phyloP scores from a whole-genome alignment of 2,329 filamentous ascomycete genomes.

The Phialemoniopsis sp. region DNA sequence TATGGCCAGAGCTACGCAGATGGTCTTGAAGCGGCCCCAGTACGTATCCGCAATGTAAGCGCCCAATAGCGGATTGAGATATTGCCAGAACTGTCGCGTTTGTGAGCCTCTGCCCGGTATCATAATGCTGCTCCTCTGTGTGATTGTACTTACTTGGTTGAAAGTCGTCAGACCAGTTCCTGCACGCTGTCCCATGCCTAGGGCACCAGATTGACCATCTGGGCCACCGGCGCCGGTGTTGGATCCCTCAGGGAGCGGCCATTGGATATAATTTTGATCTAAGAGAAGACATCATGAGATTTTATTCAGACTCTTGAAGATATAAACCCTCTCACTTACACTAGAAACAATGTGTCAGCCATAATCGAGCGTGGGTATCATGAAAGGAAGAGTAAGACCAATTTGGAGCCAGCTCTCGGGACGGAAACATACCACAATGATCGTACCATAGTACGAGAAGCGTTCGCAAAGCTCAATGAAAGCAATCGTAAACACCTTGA shows the following conservation, averaged over 20 bases:
- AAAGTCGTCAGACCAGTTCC: slow-evolving; percentile 24
- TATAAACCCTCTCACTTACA: slow-evolving; percentile 2
- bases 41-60: slow-evolving; percentile 43
- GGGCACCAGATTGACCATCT: slow-evolving; percentile 42
- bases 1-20: slow-evolving; percentile 54
- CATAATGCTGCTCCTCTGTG: too few relatives aligned
- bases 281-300: neutral
- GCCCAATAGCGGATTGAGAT: too few relatives aligned
- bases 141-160: too few relatives aligned
- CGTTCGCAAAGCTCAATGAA: slow-evolving; percentile 69
- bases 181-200: slow-evolving; percentile 38
- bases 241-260: slow-evolving; percentile 50
- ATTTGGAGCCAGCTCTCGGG: too few relatives aligned
- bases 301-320: neutral
- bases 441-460: slow-evolving; percentile 69
- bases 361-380: neutral
- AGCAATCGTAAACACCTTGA: slow-evolving; percentile 57
- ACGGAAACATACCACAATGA: slow-evolving; percentile 51
- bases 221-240: slow-evolving; percentile 43
- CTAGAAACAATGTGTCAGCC: neutral
- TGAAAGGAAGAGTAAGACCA: too few relatives aligned
- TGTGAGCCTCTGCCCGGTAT: too few relatives aligned
- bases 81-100: too few relatives aligned
- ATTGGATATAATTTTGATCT: slow-evolving; percentile 60
- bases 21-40: slow-evolving; percentile 64